Evolutionary conservation across 208 protist genomes (phyloP), one percentile per base, ranked within the genome.

Genomic region (Leishmania arabica): DNA sequence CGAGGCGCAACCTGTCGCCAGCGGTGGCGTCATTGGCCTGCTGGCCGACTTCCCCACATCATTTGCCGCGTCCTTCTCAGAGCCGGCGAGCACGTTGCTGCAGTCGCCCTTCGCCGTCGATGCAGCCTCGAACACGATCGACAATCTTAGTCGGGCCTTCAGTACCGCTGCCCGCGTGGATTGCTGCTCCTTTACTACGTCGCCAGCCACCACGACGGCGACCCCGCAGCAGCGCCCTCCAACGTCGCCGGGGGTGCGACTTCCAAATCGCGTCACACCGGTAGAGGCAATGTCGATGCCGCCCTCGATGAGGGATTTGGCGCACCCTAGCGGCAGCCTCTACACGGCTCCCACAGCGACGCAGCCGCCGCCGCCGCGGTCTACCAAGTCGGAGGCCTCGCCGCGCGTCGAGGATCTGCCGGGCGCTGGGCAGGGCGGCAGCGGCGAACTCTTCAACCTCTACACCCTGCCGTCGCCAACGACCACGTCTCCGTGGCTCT

Each of bases 111-210:
- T 78, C 83, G 4, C 66, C 40, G 58, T 34, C 3, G 82, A 85
- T 11, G 69, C 82, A 37, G 51, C 82, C 8, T 47, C 62, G 8
- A 78, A 66, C 62, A 42, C 82, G 72, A 80, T 85, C 53, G 82
- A 85, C 62, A 81, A 80, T 56, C 58, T 85, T 24, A 85, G 77
- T 73, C 82, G 82, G 60, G 82, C 71, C 31, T 85, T 85, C 77
- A 85, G 82, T 76, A 85, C 82, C 62, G 82, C 82, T 47, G 82
- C 62, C 13, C 82, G 77, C 27, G 77, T 75, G 37, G 82, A 81
- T 60, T 85, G 71, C 11, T 75, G 45, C 49, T 85, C 82, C 49
- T 85, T 81, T 40, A 81, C 69, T 21, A 81, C 77, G 21, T 85
- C 82, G n/a, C 72, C 82, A 13, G 47, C 77, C 45, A 66, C 71